Evolutionary conservation across 768 basidiomycete genomes (phyloP), one percentile per base, ranked within the genome.

Genomic region (Tephrocybe sp.): DNA sequence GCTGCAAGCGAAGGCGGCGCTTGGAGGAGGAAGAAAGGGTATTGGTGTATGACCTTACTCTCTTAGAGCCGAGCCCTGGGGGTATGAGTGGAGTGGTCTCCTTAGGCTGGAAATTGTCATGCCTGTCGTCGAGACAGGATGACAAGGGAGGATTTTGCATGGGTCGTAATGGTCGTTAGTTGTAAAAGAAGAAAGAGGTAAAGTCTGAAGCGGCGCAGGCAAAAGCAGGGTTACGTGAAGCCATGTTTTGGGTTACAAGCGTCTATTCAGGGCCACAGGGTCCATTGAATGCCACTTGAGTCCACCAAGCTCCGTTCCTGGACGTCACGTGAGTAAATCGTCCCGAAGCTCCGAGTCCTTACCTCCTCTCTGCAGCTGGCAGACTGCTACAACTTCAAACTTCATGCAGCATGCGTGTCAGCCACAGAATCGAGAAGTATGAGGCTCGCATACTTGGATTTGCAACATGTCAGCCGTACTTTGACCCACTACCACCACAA

Each of bases 61-160:
- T 45, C 36, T 45, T 55, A 15, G 54, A 45, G 23, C n/a, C 20
- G 10, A 37, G 11, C 4, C 10, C 36, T 26, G 57, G 26, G 3
- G 51, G 32, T n/a, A 55, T 11, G 33, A 58, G 54, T 33, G 54
- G 57, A 11, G 57, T 50, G 14, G 54, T 53, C 45, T 58, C 57
- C 24, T 47, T 25, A 18, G 54, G 33, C 10, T 45, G 42, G 12
- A 46, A 12, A 30, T 49, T 25, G 43, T 46, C 37, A 4, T 24
- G 21, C 12, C 43, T 21, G 33, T 50, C 30, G 18, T 30, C 7
- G 15, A 12, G 10, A 33, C 38, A 11, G 23, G 32, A n/a, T 25
- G 28, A 20, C 34, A 15, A 26, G 36, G 4, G 10, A 0, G 49
- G 8, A 28, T 33, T 23, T 45, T 45, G 23, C 53, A 52, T 55